A percentile compares a stretch with the other conserved stretches of the same genome.
Conservation (phyloP, 345 rosid species). For the Eucalyptus erythrocorys region DNA sequence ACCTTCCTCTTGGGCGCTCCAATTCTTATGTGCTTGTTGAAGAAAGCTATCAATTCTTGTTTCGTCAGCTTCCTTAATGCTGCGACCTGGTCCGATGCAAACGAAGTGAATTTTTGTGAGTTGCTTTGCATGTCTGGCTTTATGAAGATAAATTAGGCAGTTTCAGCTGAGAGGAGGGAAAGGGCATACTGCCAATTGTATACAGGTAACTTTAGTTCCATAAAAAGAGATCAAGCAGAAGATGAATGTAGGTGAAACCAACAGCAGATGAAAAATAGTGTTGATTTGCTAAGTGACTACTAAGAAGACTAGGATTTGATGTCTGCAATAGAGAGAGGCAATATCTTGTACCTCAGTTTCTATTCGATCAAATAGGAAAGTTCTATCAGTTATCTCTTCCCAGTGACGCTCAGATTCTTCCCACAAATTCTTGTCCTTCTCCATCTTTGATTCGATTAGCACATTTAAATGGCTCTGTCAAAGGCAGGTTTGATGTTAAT, state of each 20-base stretch:
- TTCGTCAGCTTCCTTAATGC: conserved; percentile 43
- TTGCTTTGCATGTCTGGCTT: background rate
- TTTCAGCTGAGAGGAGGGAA: background rate
- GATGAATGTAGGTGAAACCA: background rate
- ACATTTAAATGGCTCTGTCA: conserved; percentile 57
- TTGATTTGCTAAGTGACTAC: background rate
- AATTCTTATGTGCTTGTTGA: conserved; percentile 48
- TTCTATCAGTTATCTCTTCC: conserved; percentile 52
- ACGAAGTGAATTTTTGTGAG: background rate
- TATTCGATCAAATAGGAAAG: conserved; percentile 58
- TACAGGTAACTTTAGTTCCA: background rate
- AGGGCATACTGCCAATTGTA: background rate
- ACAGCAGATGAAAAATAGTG: background rate
- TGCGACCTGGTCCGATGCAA: conserved; percentile 36
- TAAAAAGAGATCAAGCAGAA: background rate
- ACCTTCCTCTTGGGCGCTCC: conserved; percentile 52
- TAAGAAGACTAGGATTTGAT: background rate
- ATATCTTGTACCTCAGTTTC: conserved; percentile 49
- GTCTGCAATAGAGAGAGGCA: background rate
- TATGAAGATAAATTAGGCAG: background rate
- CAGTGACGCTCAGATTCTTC: conserved; percentile 71
- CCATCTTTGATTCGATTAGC: conserved; percentile 77
- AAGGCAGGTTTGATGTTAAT: background rate
- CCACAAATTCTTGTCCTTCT: conserved; percentile 68
- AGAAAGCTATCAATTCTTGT: conserved; percentile 59